These are phyloP conservation scores for Euclidium syriacum DNA, from an alignment of 345 rosid genomes.

Conservation along the genomic window DNA sequence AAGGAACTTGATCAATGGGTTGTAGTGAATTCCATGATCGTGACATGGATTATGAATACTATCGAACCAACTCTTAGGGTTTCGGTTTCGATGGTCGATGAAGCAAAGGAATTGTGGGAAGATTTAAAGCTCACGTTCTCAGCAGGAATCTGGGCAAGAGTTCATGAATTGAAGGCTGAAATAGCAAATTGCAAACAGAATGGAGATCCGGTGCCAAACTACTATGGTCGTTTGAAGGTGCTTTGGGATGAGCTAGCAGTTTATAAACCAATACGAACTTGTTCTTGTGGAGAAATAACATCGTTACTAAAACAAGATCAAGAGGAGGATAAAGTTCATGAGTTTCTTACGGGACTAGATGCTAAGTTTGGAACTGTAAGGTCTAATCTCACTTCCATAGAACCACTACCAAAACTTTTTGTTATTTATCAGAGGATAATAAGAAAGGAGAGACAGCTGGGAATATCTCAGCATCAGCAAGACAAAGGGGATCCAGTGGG, in stretches of 20 bases:
- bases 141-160: not conserved
- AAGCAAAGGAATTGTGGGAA: not conserved
- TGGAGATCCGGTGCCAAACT: not conserved
- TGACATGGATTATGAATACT: not conserved
- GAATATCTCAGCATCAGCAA: not conserved
- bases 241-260: not conserved
- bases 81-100: not conserved
- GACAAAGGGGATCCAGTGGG: not conserved
- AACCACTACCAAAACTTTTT: not conserved
- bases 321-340: not conserved
- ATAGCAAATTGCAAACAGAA: not conserved
- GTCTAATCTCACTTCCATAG: not conserved
- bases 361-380: not conserved
- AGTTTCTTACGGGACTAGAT: not conserved
- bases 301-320: not conserved
- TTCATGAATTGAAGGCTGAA: not conserved
- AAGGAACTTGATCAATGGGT: not conserved
- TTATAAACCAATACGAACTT: not conserved
- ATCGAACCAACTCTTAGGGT: not conserved
- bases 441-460: not conserved
- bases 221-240: not conserved
- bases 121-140: not conserved
- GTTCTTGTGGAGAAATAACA: not conserved
- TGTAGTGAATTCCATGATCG: not conserved
- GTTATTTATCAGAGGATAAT: not conserved